Conservation (phyloP, 495 filamentous ascomycete genomes). For the Parathielavia hyrcaniae region DNA sequence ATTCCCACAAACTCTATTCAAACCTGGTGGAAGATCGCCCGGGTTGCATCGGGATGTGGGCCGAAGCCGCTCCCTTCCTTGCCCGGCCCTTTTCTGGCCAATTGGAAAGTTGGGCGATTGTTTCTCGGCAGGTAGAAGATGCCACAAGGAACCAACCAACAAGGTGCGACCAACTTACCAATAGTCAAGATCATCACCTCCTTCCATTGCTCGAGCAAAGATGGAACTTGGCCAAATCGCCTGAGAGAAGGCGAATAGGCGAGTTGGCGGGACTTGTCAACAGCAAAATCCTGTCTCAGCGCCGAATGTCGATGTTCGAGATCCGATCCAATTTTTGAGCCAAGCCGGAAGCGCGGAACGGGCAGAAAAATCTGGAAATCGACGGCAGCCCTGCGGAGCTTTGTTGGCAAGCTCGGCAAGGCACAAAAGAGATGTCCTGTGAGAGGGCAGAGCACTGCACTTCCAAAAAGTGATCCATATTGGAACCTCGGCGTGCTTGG, state of each 20-base stretch:
- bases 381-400: background rate
- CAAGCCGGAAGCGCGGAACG: background rate
- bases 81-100: background rate
- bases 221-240: constrained; percentile 1
- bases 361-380: background rate
- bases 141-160: background rate
- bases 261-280: background rate
- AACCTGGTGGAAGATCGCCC: constrained; percentile 8
- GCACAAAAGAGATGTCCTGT: background rate
- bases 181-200: constrained; percentile 2
- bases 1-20: constrained; percentile 28
- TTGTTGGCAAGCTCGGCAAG: no score
- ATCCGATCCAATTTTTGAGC: background rate
- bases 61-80: background rate
- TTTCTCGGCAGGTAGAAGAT: background rate
- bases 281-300: background rate
- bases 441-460: background rate
- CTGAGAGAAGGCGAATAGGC: background rate
- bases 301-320: background rate
- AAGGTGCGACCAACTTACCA: no score
- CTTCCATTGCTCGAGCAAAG: background rate
- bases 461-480: background rate
- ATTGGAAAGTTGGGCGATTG: background rate
- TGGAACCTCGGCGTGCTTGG: background rate
- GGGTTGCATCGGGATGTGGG: constrained; percentile 14